Base-by-base conservation (phyloP, 2,329 filamentous ascomycete species). In the Paraphoma chrysanthemicola region DNA sequence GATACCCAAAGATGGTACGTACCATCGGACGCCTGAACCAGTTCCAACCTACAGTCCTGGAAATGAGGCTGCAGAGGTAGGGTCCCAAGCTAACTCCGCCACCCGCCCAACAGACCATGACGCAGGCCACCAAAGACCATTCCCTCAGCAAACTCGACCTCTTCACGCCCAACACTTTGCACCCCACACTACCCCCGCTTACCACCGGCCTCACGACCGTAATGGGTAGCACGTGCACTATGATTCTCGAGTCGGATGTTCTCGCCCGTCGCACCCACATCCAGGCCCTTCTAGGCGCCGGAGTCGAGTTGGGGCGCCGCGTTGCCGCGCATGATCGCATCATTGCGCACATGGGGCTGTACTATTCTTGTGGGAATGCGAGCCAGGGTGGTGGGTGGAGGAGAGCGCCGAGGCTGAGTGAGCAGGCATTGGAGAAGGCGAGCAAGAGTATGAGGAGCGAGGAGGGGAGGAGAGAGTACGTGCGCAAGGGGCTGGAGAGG, bases 81-180 rank as follows among this genome's bases (percentile, higher is more conserved):
- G 5, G 5, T 5, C 23, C 23, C 3, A 23, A 44, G 47, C 38
- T 50, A 5, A 57, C 11, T 2, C 16, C 44, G 29, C 14, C 8
- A 3, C 4, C 3, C 23, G 23, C 23, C 23, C 23, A 4, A n/a
- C 17, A 74, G 72, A 74, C 72, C 31, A 74, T 72, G 70, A 73
- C 71, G 0, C 51, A 64, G 31, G 72, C 69, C 8, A 55, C 45
- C 6, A 54, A 46, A 29, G 50, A 53, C n/a, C 57, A 69, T 17
- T 18, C 53, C 4, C 67, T 74, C 18, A 70, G 68, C 0, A 73
- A 74, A 44, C 66, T 74, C 31, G 71, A 74, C 46, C 57, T 75
- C 11, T 74, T 74, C 54, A 74, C 73, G 0, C 72, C 72, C 3
- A 72, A 69, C 42, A 33, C 38, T 1, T 51, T 73, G 8, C 66